A percentile compares a stretch with the other conserved stretches of the same genome.
Evolutionary conservation across 2,329 filamentous ascomycete species (phyloP).

Genomic region (Sclerotiophoma versabilis): DNA sequence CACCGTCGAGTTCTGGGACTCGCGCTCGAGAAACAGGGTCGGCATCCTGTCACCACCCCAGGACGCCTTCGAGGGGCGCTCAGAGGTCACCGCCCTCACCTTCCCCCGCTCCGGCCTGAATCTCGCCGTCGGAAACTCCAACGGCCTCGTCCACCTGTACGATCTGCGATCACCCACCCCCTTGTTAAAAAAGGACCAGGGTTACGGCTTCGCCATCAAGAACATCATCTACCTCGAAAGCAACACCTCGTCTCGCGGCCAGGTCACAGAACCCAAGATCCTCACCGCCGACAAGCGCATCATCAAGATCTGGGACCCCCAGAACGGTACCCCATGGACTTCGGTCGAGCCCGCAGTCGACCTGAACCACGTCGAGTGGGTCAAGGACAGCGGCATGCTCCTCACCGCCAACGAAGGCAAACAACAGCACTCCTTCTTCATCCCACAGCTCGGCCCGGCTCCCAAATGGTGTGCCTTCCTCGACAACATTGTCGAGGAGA

Average conservation of each 20-base stretch:
- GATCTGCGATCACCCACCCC: slow-evolving; percentile 89
- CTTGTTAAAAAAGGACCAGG: slow-evolving; percentile 90
- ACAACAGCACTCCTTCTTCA: slow-evolving; percentile 93
- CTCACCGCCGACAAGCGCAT: slow-evolving; percentile 92
- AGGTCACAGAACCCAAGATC: slow-evolving; percentile 73
- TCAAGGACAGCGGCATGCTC: slow-evolving; percentile 91
- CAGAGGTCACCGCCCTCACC: slow-evolving; percentile 83
- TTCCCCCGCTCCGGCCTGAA: slow-evolving; percentile 86
- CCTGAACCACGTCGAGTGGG: slow-evolving; percentile 92
- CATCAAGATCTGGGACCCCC: slow-evolving; percentile 94
- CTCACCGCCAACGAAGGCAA: slow-evolving; percentile 96
- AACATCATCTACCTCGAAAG: slow-evolving; percentile 76
- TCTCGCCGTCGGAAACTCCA: slow-evolving; percentile 85
- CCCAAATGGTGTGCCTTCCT: slow-evolving; percentile 97
- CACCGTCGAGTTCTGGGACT: slow-evolving; percentile 98
- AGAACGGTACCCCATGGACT: slow-evolving; percentile 87
- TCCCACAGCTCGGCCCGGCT: slow-evolving; percentile 90
- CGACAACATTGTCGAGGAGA: slow-evolving; percentile 97
- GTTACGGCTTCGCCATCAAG: slow-evolving; percentile 91
- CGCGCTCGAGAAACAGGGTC: slow-evolving; percentile 80
- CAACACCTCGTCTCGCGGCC: slow-evolving; percentile 70
- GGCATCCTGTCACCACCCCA: slow-evolving; percentile 71
- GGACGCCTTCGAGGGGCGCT: slow-evolving; percentile 49
- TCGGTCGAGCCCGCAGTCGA: slow-evolving; percentile 95
- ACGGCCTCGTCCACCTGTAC: slow-evolving; percentile 87